Base-by-base conservation (phyloP, 2,329 filamentous ascomycete species). In the Fusarium sp. region DNA sequence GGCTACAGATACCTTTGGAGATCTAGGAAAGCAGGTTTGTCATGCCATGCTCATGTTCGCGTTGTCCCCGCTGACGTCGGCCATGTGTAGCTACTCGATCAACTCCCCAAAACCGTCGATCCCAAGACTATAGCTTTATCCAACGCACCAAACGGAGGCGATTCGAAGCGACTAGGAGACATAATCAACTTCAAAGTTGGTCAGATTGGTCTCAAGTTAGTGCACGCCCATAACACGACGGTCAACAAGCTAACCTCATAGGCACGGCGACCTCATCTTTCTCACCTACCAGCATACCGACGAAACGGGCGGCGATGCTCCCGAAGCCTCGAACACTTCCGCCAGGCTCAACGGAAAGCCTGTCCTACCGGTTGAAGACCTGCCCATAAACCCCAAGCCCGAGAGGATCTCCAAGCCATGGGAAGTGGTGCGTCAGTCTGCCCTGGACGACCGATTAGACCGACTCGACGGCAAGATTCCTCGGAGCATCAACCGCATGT, bases 211-310 rank as follows among this genome's bases (percentile, higher is more conserved):
- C 77, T 91, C 34, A 86, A 83, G 87, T 88, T 80, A 65, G 80
- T 68, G 45, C 38, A 19, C 32, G 23, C 48, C 23, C 17, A 28
- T 40, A 14, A 15, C 20, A 44, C 32, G 19, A n/a, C 10, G 20
- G n/a, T 39, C 23, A 36, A 43, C 15, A 21, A 50, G n/a, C 64
- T 68, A 40, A 57, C 36, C 30, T 28, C 28, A 40, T 42, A 67
- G 92, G 65, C 93, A 99, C 77, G 96, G 96, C 66, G 94, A 97
- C 75, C 88, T 97, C 75, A 88, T 99, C 67, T 99, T 94, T 79
- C 83, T 98, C 69, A 89, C 87, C 68, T 99, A 96, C 80, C 82
- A 89, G 70, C 86, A 91, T 72, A 77, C 82, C 67, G 86, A 85
- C 46, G 51, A 73, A 23, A 73, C 75, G 39, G 75, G 76, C 53